Percentiles rank a stretch among this genome's conserved stretches.
phyloP scores from a whole-genome alignment of 23 red algal genomes.

The Agarophyton chilense region DNA sequence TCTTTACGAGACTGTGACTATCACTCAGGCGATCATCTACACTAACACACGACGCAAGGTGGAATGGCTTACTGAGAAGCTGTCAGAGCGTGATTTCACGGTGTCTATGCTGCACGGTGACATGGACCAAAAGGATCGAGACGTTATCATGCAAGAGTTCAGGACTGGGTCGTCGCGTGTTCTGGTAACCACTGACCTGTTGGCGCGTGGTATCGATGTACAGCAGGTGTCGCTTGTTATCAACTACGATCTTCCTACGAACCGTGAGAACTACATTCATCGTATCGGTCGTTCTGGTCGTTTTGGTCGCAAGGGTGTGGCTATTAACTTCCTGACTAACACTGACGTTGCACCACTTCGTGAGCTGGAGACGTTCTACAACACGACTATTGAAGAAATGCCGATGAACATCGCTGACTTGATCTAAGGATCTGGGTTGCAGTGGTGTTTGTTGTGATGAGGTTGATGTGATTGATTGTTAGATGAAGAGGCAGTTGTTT shows the following conservation, averaged over 20 bases:
- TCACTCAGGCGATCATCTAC: constrained; percentile 95
- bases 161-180: constrained; percentile 91
- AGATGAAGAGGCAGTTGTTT: constrained; percentile 35
- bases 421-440: constrained; percentile 63
- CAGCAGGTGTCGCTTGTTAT: constrained; percentile 98
- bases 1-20: constrained; percentile 85
- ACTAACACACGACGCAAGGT: constrained; percentile 93
- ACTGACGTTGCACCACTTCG: constrained; percentile 83
- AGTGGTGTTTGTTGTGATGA: no score
- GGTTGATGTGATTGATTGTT: no score
- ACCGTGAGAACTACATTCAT: constrained; percentile 99
- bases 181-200: constrained; percentile 95
- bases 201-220: constrained; percentile 99
- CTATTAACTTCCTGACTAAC: constrained; percentile 97
- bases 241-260: constrained; percentile 99
- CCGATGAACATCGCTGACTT: constrained; percentile 95
- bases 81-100: constrained; percentile 87
- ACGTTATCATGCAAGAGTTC: constrained; percentile 95
- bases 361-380: constrained; percentile 95
- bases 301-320: constrained; percentile 99
- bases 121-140: constrained; percentile 95
- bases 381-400: constrained; percentile 97
- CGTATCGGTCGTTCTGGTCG: constrained; percentile 98
- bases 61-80: constrained; percentile 85
- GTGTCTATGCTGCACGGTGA: constrained; percentile 94